A percentile compares a stretch with the other conserved stretches of the same genome.
Evolutionary conservation across 169 alveolate genomes (phyloP).

Genomic region (Plasmodium coatneyi): DNA sequence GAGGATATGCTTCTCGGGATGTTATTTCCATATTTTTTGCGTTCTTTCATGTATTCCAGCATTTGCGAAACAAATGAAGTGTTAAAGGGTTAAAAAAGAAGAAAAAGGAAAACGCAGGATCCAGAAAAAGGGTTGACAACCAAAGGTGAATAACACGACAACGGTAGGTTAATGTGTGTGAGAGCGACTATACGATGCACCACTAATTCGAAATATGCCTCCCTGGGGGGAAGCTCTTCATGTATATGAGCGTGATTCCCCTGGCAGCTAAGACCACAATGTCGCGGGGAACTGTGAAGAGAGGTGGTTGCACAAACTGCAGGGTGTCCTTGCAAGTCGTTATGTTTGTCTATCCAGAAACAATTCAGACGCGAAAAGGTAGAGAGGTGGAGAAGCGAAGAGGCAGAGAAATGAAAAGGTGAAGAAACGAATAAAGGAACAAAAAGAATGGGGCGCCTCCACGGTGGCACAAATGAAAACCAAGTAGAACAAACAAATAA

Average conservation of each 20-base stretch:
- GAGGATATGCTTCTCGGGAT: conserved; percentile 66
- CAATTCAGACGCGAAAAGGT: neutral
- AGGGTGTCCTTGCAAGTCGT: neutral
- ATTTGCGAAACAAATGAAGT: conserved; percentile 1
- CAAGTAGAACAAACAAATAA: neutral
- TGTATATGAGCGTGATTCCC: neutral
- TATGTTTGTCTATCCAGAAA: neutral
- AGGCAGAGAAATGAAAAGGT: neutral
- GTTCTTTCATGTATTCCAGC: conserved; percentile 71
- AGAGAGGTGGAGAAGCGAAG: neutral
- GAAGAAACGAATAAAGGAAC: neutral
- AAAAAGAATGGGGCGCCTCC: neutral
- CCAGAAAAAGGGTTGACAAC: neutral
- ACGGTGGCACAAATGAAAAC: neutral
- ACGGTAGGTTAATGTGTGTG: neutral
- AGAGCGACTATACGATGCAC: neutral
- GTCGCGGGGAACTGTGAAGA: neutral
- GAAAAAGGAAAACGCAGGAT: neutral
- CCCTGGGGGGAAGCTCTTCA: neutral
- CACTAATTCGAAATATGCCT: neutral
- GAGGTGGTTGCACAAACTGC: neutral
- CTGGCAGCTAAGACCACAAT: neutral
- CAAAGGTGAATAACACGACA: neutral
- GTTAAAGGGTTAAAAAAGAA: neutral
- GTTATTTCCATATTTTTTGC: conserved; percentile 55